Evolutionary conservation across 176 grass and related monocot genomes (phyloP).

Genomic region (Poa annua): DNA sequence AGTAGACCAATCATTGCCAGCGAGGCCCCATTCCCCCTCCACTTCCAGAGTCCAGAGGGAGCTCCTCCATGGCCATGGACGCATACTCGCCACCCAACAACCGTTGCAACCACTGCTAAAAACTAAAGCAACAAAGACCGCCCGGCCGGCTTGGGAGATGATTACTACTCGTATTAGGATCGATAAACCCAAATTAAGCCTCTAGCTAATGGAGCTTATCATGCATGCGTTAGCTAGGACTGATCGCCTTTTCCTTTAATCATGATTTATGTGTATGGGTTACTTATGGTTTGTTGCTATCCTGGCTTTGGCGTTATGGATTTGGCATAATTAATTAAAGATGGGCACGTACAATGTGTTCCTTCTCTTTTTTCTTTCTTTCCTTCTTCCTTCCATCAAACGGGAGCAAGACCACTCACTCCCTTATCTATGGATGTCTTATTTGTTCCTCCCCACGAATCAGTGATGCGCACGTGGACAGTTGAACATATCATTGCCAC

Average conservation of each 20-base stretch:
- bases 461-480: conserved; percentile 29
- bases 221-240: conserved; percentile 25
- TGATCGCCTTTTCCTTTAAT: conserved; percentile 31
- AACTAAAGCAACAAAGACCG: conserved; percentile 22
- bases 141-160: neutral
- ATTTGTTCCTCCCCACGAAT: conserved; percentile 35
- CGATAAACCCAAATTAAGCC: neutral
- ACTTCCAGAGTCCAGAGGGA: conserved; percentile 29
- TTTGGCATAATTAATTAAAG: conserved; percentile 48
- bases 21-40: conserved; percentile 50
- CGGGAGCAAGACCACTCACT: neutral
- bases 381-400: conserved; percentile 32
- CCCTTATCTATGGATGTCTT: conserved; percentile 40
- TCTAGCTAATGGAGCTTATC: conserved; percentile 24
- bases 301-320: conserved; percentile 27
- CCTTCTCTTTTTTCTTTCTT: conserved; percentile 1
- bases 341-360: conserved; percentile 37
- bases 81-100: conserved; percentile 48
- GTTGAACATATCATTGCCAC: neutral
- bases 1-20: conserved; percentile 80
- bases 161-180: too few species aligned
- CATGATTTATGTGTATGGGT: neutral
- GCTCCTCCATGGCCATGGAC: conserved; percentile 39
- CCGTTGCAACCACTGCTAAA: conserved; percentile 41
- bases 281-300: conserved; percentile 11